Percentiles rank a stretch among this genome's conserved stretches.
phyloP scores from a whole-genome alignment of 129 eudicot species.

The Helianthus tuberosus region DNA sequence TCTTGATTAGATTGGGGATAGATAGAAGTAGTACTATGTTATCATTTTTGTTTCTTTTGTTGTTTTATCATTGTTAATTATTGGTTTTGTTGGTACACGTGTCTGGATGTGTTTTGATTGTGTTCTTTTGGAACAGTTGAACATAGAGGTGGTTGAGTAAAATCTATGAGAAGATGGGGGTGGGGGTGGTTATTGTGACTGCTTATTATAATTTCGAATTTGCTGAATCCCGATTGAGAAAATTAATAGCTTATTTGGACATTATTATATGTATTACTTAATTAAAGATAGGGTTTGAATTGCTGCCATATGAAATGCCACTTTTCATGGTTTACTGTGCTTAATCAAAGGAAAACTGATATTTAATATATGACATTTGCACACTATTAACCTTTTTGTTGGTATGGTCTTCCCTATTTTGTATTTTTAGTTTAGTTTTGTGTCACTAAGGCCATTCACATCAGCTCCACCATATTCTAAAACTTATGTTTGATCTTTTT shows the following conservation, averaged over 20 bases:
- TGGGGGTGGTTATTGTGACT: neutral
- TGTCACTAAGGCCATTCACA: neutral
- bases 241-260: slow-evolving; percentile 12
- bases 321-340: slow-evolving; percentile 31
- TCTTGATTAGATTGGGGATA: slow-evolving; percentile 3
- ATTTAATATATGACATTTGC: slow-evolving; percentile 8
- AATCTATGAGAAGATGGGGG: slow-evolving; percentile 9
- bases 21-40: neutral
- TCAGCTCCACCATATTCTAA: too few species aligned
- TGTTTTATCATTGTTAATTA: neutral
- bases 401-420: slow-evolving; percentile 24
- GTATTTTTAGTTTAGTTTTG: neutral
- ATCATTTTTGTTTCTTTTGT: neutral
- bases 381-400: neutral
- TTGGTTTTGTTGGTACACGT: neutral
- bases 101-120: neutral
- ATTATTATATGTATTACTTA: neutral
- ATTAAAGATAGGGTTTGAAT: slow-evolving; percentile 23
- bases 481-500: neutral
- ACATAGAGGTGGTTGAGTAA: slow-evolving; percentile 12
- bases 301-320: neutral
- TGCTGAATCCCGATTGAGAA: slow-evolving; percentile 29
- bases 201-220: slow-evolving; percentile 14
- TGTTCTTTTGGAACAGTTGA: neutral
- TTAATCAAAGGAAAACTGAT: slow-evolving; percentile 26